Evolutionary conservation across 2,329 filamentous ascomycete genomes (phyloP), one percentile per base, ranked within the genome.

Genomic region (Dactylellina haptotyla): DNA sequence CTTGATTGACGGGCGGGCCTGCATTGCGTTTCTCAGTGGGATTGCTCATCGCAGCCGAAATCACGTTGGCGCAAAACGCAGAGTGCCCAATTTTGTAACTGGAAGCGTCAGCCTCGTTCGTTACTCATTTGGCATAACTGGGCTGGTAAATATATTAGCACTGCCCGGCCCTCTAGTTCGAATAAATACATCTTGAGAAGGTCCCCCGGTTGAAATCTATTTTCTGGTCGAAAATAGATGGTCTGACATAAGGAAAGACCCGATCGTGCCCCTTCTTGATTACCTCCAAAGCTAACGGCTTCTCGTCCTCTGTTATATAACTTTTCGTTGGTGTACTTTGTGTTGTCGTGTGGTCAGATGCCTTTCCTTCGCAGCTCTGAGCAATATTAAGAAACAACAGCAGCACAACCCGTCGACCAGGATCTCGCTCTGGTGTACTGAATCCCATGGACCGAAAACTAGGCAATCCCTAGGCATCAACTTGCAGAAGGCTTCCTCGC

Each of bases 31-130:
- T 53, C 45, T 53, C 43, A 25, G 30, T 54, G 63, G 46, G 62
- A 20, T 34, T 62, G 18, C 16, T 34, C 6, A 48, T 65, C 62
- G 62, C 45, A 45, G 41, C n/a, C 32, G 43, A 48, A 66, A 66
- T 50, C 18, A 37, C 30, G 12, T 45, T 53, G 51, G 46, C 28
- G 43, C 63, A 67, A 48, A 67, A 59, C 63, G 63, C 63, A 59
- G 43, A 66, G 54, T 26, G 63, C 63, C 45, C 25, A 30, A 59
- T 25, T 51, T 6, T 56, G 51, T 57, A 20, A 57, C 53, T 53
- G 54, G 53, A 66, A 51, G 50, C 66, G 45, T 72, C 67, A 72
- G 67, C 67, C 67, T 64, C 57, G 58, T 64, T 72, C n/a, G n/a
- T n/a, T 25, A n/a, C 25, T 30, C 53, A 59, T 67, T 67, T 67